phyloP scores from a whole-genome alignment of 495 filamentous ascomycete genomes.

The Jackrogersella multiformis region DNA sequence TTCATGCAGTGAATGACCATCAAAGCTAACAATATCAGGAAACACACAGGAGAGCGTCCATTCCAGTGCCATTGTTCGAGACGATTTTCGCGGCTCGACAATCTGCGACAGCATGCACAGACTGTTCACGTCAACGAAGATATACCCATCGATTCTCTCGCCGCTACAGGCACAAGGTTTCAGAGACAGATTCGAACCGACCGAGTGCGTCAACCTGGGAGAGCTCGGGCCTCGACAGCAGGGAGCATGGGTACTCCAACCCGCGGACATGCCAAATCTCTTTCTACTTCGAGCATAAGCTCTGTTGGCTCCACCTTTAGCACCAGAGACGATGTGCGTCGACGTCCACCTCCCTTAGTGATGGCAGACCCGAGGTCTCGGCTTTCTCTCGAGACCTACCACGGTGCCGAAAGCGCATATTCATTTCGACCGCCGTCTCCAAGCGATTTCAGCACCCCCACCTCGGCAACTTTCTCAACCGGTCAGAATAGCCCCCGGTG shows the following conservation, averaged over 20 bases:
- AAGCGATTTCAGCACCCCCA: conserved; percentile 78
- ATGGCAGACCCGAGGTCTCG: conserved; percentile 78
- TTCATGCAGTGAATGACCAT: neutral
- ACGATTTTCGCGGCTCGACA: conserved; percentile 96
- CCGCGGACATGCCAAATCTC: conserved; percentile 81
- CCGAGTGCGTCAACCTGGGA: conserved; percentile 72
- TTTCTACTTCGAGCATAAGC: conserved; percentile 85
- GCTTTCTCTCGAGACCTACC: conserved; percentile 71
- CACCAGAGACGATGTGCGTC: conserved; percentile 66
- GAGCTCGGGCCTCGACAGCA: conserved; percentile 79
- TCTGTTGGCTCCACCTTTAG: conserved; percentile 79
- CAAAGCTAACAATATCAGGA: conserved; percentile 63
- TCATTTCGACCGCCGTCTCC: conserved; percentile 66
- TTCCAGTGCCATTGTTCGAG: conserved; percentile 97
- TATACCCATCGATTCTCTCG: conserved; percentile 91
- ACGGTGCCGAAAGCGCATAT: conserved; percentile 59
- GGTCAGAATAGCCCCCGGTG: conserved; percentile 78
- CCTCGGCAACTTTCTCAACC: conserved; percentile 76
- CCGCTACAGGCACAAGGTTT: conserved; percentile 91
- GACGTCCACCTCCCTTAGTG: conserved; percentile 81
- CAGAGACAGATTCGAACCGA: conserved; percentile 91
- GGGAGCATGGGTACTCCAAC: conserved; percentile 68
- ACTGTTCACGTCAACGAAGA: conserved; percentile 98
- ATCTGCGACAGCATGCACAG: conserved; percentile 94
- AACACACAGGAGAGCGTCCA: conserved; percentile 96